Evolutionary conservation across 495 filamentous ascomycete genomes (phyloP), one percentile per base, ranked within the genome.

Genomic region (Hypoxylon crocopeplum): DNA sequence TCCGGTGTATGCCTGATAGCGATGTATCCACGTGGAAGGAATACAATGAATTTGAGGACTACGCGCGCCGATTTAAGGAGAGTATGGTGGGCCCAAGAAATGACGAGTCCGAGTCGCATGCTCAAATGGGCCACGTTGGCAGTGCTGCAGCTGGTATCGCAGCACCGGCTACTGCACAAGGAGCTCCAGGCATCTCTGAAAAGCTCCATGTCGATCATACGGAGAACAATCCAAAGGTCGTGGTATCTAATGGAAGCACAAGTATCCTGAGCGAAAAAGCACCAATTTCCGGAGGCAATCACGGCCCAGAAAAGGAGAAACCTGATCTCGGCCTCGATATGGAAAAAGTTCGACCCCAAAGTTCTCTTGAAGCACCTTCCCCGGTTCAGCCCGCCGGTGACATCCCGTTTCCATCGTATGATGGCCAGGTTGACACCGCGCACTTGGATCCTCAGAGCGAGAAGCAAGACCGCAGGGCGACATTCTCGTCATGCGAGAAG

Each of bases 1-100:
- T 98, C 78, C 86, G 95, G 39, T 96, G 92, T 72, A 93, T 93
- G 90, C 94, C 94, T 1, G 94, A 98, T 68, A 96, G 84, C 48
- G 91, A 97, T 64, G 95, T 95, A 59, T 89, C 87, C 59, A 90
- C 85, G 44, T 98, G 95, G 95, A 88, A 89, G 62, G 90, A 95
- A 59, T 98, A 98, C 76, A 92, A 91, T 66, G 89, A 96, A 52
- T 97, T 88, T 68, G 77, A 84, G 40, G 82, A 87, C 4, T 98
- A 96, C 68, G 83, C 82, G 19, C 86, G 89, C 60, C 83, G 87
- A 11, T 96, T 97, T 74, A 82, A 84, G 48, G 87, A 90, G 54
- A 84, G 86, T 59, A 78, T 80, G 75, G 74, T 69, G n/a, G 72
- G 74, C 12, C 69, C 69, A 12, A 76, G 74, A 24, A 72, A 68